Evolutionary conservation across 805 yeast species (phyloP), one percentile per base, ranked within the genome.

Genomic region (Teunomyces funiuensis): DNA sequence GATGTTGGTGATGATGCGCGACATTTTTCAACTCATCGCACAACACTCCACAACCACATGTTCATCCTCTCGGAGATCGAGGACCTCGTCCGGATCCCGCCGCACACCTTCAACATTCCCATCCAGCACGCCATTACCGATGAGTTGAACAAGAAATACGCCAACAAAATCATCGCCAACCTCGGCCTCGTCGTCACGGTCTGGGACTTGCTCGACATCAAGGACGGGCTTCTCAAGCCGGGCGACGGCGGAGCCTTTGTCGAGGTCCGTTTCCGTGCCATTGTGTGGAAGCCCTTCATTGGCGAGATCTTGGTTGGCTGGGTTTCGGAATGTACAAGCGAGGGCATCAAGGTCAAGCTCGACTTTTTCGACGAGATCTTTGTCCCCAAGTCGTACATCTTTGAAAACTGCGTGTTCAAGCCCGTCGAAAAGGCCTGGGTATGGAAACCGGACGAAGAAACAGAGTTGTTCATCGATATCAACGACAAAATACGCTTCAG

Each of bases 281-380:
- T 90, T 7, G 83, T 91, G 2, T 93, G 93, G 75, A 85, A 90
- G 50, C 99, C 99, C 0, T 91, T 91, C 62, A 82, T 88, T 1
- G 99, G 99, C 7, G 99, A 93, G 60, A 79, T 91, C 6, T 61
- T 93, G 18, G 83, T 89, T 0, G 99, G 99, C 1, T 88, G 95
- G 91, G 88, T 93, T 25, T 82, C 88, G 30, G 86, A 88, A 51
- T 87, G 96, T 66, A 77, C 89, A 3, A 77, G 80, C 16, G 95
- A 89, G 40, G 99, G 99, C 2, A 80, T 93, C 46, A 85, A 87
- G 59, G 82, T 87, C 28, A 79, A 83, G 47, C 74, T 88, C 74
- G 96, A 85, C 47, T 85, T 93, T 61, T 93, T 93, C 58, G 89
- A 89, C 60, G 97, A 93, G 61, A 82, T 93, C 8, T 87, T 88